phyloP scores from a whole-genome alignment of 1,284 basidiomycete species.

The Ustilago vetiveriae region DNA sequence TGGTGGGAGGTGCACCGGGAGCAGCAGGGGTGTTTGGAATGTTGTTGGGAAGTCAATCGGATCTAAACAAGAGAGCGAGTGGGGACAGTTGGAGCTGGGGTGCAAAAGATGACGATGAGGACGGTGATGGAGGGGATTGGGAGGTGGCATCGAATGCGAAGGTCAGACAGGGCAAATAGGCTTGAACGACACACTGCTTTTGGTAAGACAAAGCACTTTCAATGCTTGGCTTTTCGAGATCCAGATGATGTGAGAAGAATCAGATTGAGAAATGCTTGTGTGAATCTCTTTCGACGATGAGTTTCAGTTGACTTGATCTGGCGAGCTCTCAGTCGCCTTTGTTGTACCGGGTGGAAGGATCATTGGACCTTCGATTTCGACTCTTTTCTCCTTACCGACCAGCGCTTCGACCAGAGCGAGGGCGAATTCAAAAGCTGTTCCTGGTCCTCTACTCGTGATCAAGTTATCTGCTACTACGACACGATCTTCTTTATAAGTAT shows the following conservation, averaged over 20 bases:
- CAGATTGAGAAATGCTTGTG: too few species aligned
- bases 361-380: slow-evolving; percentile 78
- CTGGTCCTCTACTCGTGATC: slow-evolving; percentile 79
- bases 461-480: slow-evolving; percentile 79
- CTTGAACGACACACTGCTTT: too few species aligned
- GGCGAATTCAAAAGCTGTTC: slow-evolving; percentile 81
- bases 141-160: too few species aligned
- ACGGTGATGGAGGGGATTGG: not conserved
- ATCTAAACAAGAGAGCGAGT: slow-evolving; percentile 6
- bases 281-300: too few species aligned
- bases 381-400: slow-evolving; percentile 75
- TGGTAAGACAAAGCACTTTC: too few species aligned
- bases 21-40: slow-evolving; percentile 25
- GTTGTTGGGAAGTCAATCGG: slow-evolving; percentile 8
- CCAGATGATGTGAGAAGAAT: too few species aligned
- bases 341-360: slow-evolving; percentile 63
- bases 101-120: slow-evolving; percentile 5
- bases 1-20: slow-evolving; percentile 14
- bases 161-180: too few species aligned
- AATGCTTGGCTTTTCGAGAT: too few species aligned
- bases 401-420: slow-evolving; percentile 77
- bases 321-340: not conserved
- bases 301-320: slow-evolving; percentile 5
- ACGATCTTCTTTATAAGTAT: slow-evolving; percentile 79
- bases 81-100: slow-evolving; percentile 27